Evolutionary conservation across 1,284 basidiomycete species (phyloP).

Genomic region (Malassezia restricta): DNA sequence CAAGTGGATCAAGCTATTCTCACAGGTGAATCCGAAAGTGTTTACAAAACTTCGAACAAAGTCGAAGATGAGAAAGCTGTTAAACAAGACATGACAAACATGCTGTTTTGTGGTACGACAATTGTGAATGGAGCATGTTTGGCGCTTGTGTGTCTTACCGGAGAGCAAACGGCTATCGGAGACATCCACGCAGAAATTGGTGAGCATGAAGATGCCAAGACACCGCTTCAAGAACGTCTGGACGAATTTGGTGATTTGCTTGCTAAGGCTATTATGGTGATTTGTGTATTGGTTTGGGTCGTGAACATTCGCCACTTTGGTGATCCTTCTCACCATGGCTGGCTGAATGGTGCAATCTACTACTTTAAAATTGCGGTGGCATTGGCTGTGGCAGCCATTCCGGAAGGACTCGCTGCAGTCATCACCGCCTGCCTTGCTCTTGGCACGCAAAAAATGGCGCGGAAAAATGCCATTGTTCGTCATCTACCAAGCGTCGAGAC

Average conservation of each 20-base stretch:
- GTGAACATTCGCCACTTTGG: constrained; percentile 44
- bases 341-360: constrained; percentile 42
- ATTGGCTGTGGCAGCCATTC: constrained; percentile 44
- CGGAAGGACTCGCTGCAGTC: constrained; percentile 43
- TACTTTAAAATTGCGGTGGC: constrained; percentile 46
- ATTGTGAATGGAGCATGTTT: constrained; percentile 35
- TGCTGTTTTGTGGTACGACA: constrained; percentile 43
- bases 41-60: constrained; percentile 33
- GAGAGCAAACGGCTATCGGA: constrained; percentile 38
- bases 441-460: constrained; percentile 45
- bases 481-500: constrained; percentile 44
- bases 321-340: constrained; percentile 43
- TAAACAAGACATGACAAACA: constrained; percentile 46
- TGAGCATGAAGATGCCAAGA: constrained; percentile 38
- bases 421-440: constrained; percentile 45
- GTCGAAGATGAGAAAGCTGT: constrained; percentile 33
- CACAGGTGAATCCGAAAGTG: constrained; percentile 40
- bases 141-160: constrained; percentile 38
- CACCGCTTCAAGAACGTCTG: constrained; percentile 44
- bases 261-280: constrained; percentile 42
- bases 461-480: constrained; percentile 44
- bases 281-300: constrained; percentile 45
- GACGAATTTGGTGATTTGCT: constrained; percentile 45
- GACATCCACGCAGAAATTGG: constrained; percentile 42
- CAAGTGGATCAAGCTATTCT: constrained; percentile 44